Conservation (phyloP, 495 filamentous ascomycete genomes). For the Penicillium chermesinum region DNA sequence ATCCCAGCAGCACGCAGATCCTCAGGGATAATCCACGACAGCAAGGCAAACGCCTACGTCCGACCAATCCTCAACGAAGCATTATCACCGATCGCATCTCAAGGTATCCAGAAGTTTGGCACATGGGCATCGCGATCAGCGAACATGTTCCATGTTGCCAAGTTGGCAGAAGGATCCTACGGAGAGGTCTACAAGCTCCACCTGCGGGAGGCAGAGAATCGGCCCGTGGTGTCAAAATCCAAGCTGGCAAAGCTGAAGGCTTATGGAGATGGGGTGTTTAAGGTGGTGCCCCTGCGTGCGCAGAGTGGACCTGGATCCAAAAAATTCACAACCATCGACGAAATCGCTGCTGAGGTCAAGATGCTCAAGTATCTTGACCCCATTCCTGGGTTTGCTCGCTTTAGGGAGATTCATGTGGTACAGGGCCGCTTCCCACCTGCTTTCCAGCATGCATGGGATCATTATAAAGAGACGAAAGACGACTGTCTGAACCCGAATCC, state of each 20-base stretch:
- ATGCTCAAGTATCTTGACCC: slow-evolving; percentile 72
- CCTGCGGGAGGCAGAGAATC: slow-evolving; percentile 32
- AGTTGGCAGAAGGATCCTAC: slow-evolving; percentile 49
- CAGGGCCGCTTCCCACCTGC: slow-evolving; percentile 59
- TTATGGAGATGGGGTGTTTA: slow-evolving; percentile 46
- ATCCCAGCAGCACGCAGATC: slow-evolving; percentile 22
- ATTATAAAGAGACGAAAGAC: slow-evolving; percentile 53
- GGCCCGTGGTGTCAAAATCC: slow-evolving; percentile 38
- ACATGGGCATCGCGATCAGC: slow-evolving; percentile 40
- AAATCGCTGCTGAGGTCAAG: slow-evolving; percentile 61
- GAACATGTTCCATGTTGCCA: slow-evolving; percentile 39
- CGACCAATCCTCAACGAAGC: slow-evolving; percentile 36
- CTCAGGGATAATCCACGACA: slow-evolving; percentile 35
- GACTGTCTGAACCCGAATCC: slow-evolving; percentile 64
- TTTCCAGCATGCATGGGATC: slow-evolving; percentile 63
- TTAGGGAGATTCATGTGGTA: slow-evolving; percentile 71
- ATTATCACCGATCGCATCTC: slow-evolving; percentile 31
- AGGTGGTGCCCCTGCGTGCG: slow-evolving; percentile 46
- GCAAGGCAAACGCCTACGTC: slow-evolving; percentile 36
- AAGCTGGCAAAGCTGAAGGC: slow-evolving; percentile 34
- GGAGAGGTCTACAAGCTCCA: slow-evolving; percentile 48
- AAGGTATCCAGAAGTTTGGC: slow-evolving; percentile 38
- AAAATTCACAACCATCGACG: slow-evolving; percentile 44
- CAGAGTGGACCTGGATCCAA: slow-evolving; percentile 41
- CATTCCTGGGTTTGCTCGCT: slow-evolving; percentile 88